These are phyloP conservation scores for Ganoderma meredithae DNA, from an alignment of 1,284 basidiomycete species.

Conservation along the genomic window DNA sequence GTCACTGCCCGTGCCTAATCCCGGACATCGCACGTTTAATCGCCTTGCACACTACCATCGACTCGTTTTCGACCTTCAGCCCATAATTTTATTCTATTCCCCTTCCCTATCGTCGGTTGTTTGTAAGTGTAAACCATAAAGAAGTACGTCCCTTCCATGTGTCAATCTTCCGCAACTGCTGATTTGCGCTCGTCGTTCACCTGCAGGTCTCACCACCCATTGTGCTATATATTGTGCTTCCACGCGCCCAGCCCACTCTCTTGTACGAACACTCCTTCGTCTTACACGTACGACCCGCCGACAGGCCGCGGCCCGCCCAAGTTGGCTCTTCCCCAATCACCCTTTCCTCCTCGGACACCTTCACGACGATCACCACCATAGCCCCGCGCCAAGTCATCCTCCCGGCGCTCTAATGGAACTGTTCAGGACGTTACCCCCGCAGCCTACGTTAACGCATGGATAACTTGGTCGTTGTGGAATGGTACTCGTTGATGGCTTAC, in stretches of 20 bases:
- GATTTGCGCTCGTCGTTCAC: neutral
- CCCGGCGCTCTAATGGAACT: slow-evolving; percentile 19
- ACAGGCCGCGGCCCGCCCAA: slow-evolving; percentile 19
- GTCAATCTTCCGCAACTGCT: neutral
- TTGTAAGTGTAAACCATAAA: slow-evolving; percentile 26
- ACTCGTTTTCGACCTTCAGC: slow-evolving; percentile 31
- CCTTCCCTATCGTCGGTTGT: slow-evolving; percentile 25
- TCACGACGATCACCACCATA: slow-evolving; percentile 22
- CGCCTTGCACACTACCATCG: slow-evolving; percentile 16
- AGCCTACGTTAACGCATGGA: slow-evolving; percentile 23
- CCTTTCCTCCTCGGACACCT: slow-evolving; percentile 1
- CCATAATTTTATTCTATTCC: slow-evolving; percentile 32
- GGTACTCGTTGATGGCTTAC: slow-evolving; percentile 10
- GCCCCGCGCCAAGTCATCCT: slow-evolving; percentile 18
- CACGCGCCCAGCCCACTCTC: slow-evolving; percentile 27
- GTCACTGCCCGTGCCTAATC: slow-evolving; percentile 21
- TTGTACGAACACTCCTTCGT: slow-evolving; percentile 31
- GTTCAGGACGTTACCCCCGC: slow-evolving; percentile 5
- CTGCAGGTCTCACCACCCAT: slow-evolving; percentile 18
- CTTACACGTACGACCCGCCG: slow-evolving; percentile 28
- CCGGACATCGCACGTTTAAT: slow-evolving; percentile 30
- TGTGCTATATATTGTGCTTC: slow-evolving; percentile 25
- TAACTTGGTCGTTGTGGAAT: slow-evolving; percentile 22
- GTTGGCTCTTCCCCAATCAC: neutral
- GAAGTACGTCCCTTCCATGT: slow-evolving; percentile 17